These are phyloP conservation scores for Glomus cerebriforme DNA, from an alignment of 192 early-diverging fungal genomes.

Conservation along the genomic window DNA sequence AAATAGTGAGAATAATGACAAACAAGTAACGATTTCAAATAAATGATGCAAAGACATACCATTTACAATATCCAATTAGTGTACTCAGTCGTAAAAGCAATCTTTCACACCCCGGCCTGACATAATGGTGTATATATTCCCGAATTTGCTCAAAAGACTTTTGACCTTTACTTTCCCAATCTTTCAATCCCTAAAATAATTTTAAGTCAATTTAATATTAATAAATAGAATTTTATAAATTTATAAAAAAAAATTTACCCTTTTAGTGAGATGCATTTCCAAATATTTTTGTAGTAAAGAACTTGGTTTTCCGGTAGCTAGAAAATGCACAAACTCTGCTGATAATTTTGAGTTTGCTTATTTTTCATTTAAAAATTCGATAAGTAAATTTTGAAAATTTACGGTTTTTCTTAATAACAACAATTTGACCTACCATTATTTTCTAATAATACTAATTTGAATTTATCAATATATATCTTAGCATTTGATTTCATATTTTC, in stretches of 20 bases:
- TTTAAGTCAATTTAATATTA: background rate
- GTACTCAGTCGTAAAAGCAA: slow-evolving; percentile 20
- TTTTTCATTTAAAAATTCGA: background rate
- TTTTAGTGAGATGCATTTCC: slow-evolving; percentile 19
- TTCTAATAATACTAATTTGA: slow-evolving; percentile 8
- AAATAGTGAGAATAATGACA: background rate
- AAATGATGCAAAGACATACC: background rate
- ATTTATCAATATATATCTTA: background rate
- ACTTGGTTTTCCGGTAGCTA: slow-evolving; percentile 31
- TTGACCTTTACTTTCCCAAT: slow-evolving; percentile 31
- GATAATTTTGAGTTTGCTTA: slow-evolving; percentile 15
- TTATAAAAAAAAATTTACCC: background rate
- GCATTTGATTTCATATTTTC: slow-evolving; percentile 18
- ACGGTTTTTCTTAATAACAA: background rate
- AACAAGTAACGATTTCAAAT: background rate
- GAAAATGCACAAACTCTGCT: slow-evolving; percentile 15
- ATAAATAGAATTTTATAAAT: background rate
- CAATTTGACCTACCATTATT: slow-evolving; percentile 5
- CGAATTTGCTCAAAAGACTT: slow-evolving; percentile 23
- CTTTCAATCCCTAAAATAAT: slow-evolving; percentile 25
- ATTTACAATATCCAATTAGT: slow-evolving; percentile 33
- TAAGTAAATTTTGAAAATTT: too few species aligned
- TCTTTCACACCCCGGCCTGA: slow-evolving; percentile 17
- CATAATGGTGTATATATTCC: slow-evolving; percentile 29
- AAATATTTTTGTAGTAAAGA: slow-evolving; percentile 5